phyloP scores from a whole-genome alignment of 305 asterid species.

The Lippia alba region DNA sequence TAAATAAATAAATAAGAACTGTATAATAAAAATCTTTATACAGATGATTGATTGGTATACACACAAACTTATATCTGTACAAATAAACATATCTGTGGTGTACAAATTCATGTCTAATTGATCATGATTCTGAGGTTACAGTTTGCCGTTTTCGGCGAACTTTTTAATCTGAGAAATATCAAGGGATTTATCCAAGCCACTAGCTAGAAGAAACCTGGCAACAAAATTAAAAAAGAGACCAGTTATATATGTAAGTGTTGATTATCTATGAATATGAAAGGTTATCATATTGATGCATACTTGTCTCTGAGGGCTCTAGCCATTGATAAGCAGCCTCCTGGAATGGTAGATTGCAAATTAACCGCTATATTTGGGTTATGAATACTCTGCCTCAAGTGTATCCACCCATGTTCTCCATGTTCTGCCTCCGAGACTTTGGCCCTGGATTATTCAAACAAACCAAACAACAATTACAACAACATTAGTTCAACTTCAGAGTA shows the following conservation, averaged over 20 bases:
- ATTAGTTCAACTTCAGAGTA: too few relatives aligned
- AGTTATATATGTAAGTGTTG: background rate
- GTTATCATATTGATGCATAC: constrained; percentile 38
- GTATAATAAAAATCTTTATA: background rate
- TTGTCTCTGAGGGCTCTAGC: constrained; percentile 61
- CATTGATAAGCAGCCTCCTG: constrained; percentile 83
- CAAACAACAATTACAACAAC: background rate
- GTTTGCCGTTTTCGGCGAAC: constrained; percentile 49
- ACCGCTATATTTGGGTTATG: constrained; percentile 95
- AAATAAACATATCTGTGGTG: constrained; percentile 16
- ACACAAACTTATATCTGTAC: constrained; percentile 23
- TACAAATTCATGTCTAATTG: constrained; percentile 3
- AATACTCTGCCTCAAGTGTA: constrained; percentile 85
- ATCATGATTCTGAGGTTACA: constrained; percentile 2
- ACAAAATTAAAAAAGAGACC: background rate
- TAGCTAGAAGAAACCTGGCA: constrained; percentile 67
- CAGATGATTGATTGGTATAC: background rate
- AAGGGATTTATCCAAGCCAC: constrained; percentile 64
- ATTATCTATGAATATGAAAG: background rate
- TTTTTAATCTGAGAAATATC: constrained; percentile 69
- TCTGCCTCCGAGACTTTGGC: constrained; percentile 63
- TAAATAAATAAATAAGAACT: background rate
- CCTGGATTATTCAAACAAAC: constrained; percentile 45
- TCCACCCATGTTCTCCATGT: constrained; percentile 76
- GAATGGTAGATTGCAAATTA: constrained; percentile 71